Conservation (phyloP, 1,139 yeast genomes). For the Candida freyschussii region DNA sequence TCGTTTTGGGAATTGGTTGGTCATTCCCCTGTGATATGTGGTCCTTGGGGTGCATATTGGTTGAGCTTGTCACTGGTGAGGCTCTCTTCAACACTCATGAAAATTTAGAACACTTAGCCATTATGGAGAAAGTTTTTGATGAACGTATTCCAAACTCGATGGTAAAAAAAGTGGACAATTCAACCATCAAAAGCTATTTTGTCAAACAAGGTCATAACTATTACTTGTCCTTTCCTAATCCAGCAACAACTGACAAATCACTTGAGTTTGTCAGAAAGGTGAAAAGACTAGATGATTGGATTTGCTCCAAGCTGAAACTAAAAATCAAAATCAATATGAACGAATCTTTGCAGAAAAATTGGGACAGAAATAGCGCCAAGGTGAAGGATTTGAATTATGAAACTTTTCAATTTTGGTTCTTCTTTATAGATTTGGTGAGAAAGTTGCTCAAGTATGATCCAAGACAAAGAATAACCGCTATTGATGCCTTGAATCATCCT, state of each 20-base stretch:
- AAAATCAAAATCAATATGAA: conserved; percentile 30
- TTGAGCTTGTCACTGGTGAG: conserved; percentile 91
- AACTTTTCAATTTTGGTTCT: conserved; percentile 72
- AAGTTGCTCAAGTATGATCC: conserved; percentile 64
- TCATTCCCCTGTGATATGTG: conserved; percentile 90
- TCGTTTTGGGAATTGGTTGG: conserved; percentile 91
- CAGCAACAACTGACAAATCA: conserved; percentile 42
- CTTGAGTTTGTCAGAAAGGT: conserved; percentile 49
- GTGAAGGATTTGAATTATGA: conserved; percentile 31
- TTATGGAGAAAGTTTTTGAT: conserved; percentile 80
- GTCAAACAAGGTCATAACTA: conserved; percentile 10
- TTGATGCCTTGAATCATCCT: conserved; percentile 67
- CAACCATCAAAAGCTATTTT: conserved; percentile 12
- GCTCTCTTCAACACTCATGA: conserved; percentile 94
- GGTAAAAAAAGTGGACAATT: conserved; percentile 16
- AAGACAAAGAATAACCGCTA: conserved; percentile 55
- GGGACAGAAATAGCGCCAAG: conserved; percentile 32
- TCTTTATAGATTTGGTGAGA: conserved; percentile 61
- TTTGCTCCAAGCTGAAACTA: conserved; percentile 32
- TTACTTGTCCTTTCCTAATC: conserved; percentile 31
- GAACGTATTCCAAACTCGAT: conserved; percentile 22
- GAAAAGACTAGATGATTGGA: conserved; percentile 43
- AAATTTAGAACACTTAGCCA: conserved; percentile 86
- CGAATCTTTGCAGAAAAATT: conserved; percentile 39
- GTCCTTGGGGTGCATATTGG: conserved; percentile 93